Conservation (phyloP, 306 rosid genomes). For the Lupinus albus region DNA sequence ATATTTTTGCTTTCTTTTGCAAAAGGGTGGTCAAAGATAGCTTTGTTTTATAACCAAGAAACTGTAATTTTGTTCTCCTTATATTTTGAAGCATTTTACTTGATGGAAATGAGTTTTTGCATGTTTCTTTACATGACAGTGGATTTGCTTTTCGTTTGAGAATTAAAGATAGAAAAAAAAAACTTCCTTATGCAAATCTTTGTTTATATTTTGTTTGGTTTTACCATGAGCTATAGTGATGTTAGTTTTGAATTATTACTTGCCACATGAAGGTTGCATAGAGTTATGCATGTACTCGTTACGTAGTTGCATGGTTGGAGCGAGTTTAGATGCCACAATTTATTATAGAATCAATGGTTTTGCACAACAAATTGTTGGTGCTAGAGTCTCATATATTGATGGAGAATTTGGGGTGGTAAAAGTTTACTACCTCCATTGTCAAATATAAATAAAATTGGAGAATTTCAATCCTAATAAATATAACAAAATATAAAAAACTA, state of each 20-base stretch:
- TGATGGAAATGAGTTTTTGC: conserved; percentile 14
- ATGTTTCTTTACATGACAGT: conserved; percentile 34
- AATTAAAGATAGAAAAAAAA: conserved; percentile 26
- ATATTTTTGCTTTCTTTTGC: conserved; percentile 42
- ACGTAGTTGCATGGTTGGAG: too few relatives aligned
- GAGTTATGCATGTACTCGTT: too few relatives aligned
- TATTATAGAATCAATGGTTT: too few relatives aligned
- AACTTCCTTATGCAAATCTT: neutral
- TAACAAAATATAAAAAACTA: too few relatives aligned
- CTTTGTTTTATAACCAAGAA: conserved; percentile 26
- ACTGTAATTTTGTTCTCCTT: conserved; percentile 39
- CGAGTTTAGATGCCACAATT: too few relatives aligned
- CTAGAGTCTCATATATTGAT: too few relatives aligned
- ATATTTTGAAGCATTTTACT: conserved; percentile 15
- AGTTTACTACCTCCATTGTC: too few relatives aligned
- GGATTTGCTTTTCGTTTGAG: conserved; percentile 37
- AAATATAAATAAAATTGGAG: too few relatives aligned
- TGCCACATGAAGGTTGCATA: too few relatives aligned
- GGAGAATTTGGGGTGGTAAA: too few relatives aligned
- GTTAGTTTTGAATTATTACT: neutral
- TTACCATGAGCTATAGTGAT: neutral
- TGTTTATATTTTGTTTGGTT: neutral
- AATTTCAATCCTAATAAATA: too few relatives aligned
- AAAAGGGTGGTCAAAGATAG: conserved; percentile 36
- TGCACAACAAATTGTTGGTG: too few relatives aligned